A percentile compares a stretch with the other conserved stretches of the same genome.
phyloP scores from a whole-genome alignment of 257 asterid genomes.

The Nicotiana knightiana region DNA sequence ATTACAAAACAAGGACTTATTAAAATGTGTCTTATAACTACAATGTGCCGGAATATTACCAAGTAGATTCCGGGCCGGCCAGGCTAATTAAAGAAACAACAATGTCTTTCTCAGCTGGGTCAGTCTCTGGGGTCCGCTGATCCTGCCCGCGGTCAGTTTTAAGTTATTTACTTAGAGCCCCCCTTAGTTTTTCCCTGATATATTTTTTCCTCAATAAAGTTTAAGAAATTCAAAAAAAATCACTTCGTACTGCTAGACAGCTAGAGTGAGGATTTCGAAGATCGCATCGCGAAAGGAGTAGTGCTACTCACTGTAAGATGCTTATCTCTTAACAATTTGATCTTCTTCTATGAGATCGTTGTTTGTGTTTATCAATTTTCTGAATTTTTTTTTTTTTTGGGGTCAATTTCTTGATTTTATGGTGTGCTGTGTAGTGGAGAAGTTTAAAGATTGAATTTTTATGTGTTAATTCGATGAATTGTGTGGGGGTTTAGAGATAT shows the following conservation, averaged over 20 bases:
- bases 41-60: conserved; percentile 14
- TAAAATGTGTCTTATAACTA: background rate
- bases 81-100: conserved; percentile 1
- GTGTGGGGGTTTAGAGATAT: background rate
- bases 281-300: background rate
- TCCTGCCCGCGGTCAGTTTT: conserved; percentile 1
- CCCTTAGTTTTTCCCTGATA: background rate
- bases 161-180: background rate
- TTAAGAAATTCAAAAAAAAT: background rate
- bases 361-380: background rate
- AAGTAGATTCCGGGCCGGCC: conserved; percentile 15
- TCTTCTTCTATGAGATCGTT: background rate
- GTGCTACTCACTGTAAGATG: background rate
- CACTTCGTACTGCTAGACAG: background rate
- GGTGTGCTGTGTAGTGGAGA: background rate
- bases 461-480: background rate
- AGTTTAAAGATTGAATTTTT: background rate
- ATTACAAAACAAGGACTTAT: background rate
- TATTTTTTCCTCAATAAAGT: background rate
- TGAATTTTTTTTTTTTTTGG: background rate
- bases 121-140: background rate
- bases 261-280: background rate
- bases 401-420: conserved; percentile 2
- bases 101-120: background rate
- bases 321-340: background rate